Percentiles rank a stretch among this genome's conserved stretches.
Evolutionary conservation across 225 moss, liverwort and hornwort genomes (phyloP).

Genomic region (Physcomitrellopsis africana): DNA sequence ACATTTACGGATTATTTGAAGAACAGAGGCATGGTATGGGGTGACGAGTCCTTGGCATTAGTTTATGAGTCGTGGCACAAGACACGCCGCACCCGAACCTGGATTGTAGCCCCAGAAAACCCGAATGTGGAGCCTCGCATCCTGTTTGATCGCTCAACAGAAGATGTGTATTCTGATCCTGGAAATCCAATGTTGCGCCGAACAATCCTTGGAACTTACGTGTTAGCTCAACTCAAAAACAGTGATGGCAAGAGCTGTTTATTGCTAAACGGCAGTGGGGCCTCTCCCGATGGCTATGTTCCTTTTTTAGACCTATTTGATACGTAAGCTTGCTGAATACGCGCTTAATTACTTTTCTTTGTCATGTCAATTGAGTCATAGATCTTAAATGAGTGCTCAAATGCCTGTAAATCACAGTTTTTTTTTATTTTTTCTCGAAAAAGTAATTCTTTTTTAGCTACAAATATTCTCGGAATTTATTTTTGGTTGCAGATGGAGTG

Average conservation of each 20-base stretch:
- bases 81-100: slow-evolving; percentile 87
- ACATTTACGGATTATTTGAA: slow-evolving; percentile 7
- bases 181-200: slow-evolving; percentile 91
- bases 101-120: slow-evolving; percentile 79
- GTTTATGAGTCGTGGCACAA: slow-evolving; percentile 98
- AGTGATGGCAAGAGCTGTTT: slow-evolving; percentile 62
- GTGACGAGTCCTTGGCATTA: slow-evolving; percentile 85
- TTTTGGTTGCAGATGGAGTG: too few species aligned
- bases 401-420: too few species aligned
- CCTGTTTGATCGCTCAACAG: slow-evolving; percentile 87
- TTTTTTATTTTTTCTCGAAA: too few species aligned
- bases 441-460: background rate
- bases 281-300: slow-evolving; percentile 87
- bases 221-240: slow-evolving; percentile 68
- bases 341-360: background rate
- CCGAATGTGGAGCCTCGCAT: slow-evolving; percentile 54
- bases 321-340: slow-evolving; percentile 51
- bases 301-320: slow-evolving; percentile 90
- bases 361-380: background rate
- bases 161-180: slow-evolving; percentile 96
- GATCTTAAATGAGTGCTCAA: slow-evolving; percentile 4
- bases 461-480: background rate
- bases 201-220: slow-evolving; percentile 85
- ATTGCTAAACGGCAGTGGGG: slow-evolving; percentile 91
- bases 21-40: slow-evolving; percentile 86